phyloP scores from a whole-genome alignment of 495 filamentous ascomycete species.

The Paragyromitra xinjiangensis region DNA sequence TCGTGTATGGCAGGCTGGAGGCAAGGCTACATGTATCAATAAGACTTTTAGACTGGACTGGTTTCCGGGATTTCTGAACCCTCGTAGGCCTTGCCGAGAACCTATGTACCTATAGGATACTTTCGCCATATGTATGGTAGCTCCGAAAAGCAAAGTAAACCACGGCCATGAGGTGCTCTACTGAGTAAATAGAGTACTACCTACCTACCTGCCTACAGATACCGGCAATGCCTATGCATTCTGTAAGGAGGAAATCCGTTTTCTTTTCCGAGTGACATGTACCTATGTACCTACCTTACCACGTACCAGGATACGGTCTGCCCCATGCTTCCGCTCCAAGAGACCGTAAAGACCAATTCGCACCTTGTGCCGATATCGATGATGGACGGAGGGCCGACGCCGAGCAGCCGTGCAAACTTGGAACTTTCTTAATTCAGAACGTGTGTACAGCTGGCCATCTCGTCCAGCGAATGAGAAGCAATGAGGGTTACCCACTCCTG shows the following conservation, averaged over 20 bases:
- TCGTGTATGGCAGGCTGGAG: constrained; percentile 50
- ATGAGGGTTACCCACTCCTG: constrained; percentile 50
- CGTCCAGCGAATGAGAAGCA: constrained; percentile 44
- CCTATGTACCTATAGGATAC: constrained; percentile 37
- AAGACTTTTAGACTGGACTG: constrained; percentile 53
- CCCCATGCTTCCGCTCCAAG: constrained; percentile 20
- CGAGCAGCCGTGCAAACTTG: constrained; percentile 45
- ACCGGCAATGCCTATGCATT: constrained; percentile 23
- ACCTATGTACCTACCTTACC: constrained; percentile 33
- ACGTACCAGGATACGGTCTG: constrained; percentile 49
- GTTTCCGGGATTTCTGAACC: constrained; percentile 39
- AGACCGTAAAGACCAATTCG: constrained; percentile 31
- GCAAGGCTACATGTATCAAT: constrained; percentile 39
- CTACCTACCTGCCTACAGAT: background rate
- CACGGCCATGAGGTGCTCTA: background rate
- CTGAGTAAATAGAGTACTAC: constrained; percentile 9
- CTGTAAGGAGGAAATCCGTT: constrained; percentile 15
- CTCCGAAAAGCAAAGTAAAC: constrained; percentile 42
- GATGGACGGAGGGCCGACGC: constrained; percentile 23
- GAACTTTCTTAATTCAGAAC: constrained; percentile 40
- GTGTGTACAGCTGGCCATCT: constrained; percentile 54
- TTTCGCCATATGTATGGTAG: constrained; percentile 36
- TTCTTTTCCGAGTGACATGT: constrained; percentile 19
- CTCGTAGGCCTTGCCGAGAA: constrained; percentile 35
- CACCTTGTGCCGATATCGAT: constrained; percentile 23